Conservation (phyloP, 495 filamentous ascomycete species). For the Penicillium desertorum region DNA sequence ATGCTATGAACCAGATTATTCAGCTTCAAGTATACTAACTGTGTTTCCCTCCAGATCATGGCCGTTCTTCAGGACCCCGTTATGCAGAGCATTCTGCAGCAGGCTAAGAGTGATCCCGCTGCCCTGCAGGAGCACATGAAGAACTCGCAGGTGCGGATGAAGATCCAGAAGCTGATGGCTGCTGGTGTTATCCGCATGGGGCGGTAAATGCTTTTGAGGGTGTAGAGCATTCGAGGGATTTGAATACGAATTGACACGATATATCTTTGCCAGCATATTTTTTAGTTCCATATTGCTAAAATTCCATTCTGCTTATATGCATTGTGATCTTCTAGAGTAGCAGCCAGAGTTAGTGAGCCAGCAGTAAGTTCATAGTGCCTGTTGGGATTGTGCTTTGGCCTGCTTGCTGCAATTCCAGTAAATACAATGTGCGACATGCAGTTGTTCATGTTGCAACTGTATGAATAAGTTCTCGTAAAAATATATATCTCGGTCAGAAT, state of each 20-base stretch:
- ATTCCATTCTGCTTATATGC: constrained; percentile 9
- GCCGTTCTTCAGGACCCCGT: constrained; percentile 89
- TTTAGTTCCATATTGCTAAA: constrained; percentile 8
- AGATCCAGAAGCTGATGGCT: constrained; percentile 89
- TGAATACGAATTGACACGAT: constrained; percentile 21
- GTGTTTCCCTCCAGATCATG: constrained; percentile 66
- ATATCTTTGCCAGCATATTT: constrained; percentile 13
- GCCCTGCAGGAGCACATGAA: constrained; percentile 96
- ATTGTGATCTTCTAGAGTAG: not conserved
- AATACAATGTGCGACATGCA: too few species aligned
- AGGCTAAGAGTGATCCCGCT: constrained; percentile 89
- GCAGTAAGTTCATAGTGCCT: too few species aligned
- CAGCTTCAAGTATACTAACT: constrained; percentile 32
- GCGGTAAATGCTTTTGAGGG: constrained; percentile 35
- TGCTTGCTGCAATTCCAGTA: not conserved
- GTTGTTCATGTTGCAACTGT: too few species aligned
- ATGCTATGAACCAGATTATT: not conserved
- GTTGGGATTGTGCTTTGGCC: not conserved
- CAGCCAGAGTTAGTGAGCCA: too few species aligned
- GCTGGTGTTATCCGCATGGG: constrained; percentile 90
- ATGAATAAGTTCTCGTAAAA: not conserved
- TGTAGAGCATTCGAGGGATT: constrained; percentile 10
- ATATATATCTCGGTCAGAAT: not conserved
- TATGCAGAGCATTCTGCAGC: constrained; percentile 96
- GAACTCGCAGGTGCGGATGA: constrained; percentile 76